Percentiles rank a stretch among this genome's conserved stretches.
Conservation (phyloP, 768 basidiomycete genomes). For the Boletales sp. region DNA sequence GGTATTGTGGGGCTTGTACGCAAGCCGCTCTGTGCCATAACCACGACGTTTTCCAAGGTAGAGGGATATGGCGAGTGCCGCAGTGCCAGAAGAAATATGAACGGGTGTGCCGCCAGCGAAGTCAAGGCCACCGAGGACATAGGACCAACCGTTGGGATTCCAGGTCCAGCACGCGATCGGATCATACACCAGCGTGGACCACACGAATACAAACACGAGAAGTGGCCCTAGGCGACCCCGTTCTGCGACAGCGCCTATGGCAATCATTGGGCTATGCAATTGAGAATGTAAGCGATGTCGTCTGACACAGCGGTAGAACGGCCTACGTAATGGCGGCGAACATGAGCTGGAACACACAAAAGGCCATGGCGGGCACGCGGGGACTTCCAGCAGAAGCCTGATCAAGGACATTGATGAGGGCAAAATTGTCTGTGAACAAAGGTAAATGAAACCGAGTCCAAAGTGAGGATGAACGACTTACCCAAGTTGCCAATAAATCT, state of each 20-base stretch:
- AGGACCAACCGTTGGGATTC: slow-evolving; percentile 79
- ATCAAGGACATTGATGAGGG: slow-evolving; percentile 70
- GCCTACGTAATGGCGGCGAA: slow-evolving; percentile 84
- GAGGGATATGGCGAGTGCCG: slow-evolving; percentile 85
- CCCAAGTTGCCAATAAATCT: slow-evolving; percentile 85
- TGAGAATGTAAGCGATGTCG: slow-evolving; percentile 12
- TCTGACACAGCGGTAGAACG: not conserved
- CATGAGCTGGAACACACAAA: slow-evolving; percentile 86
- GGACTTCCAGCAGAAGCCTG: slow-evolving; percentile 70
- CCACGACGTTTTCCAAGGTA: slow-evolving; percentile 90
- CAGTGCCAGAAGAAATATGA: slow-evolving; percentile 91
- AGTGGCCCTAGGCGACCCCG: slow-evolving; percentile 81
- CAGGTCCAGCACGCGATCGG: slow-evolving; percentile 97
- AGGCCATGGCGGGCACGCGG: slow-evolving; percentile 70
- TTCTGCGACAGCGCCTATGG: slow-evolving; percentile 90
- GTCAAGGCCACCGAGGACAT: slow-evolving; percentile 76
- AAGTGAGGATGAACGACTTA: slow-evolving; percentile 31
- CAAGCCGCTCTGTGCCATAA: slow-evolving; percentile 85
- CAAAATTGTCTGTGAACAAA: slow-evolving; percentile 66
- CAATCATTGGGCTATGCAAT: slow-evolving; percentile 67
- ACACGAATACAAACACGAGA: slow-evolving; percentile 86
- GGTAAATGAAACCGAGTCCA: not conserved
- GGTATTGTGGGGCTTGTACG: slow-evolving; percentile 93
- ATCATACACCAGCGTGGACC: slow-evolving; percentile 88
- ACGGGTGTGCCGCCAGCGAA: slow-evolving; percentile 97